Base-by-base conservation (phyloP, 2,329 filamentous ascomycete genomes). In the Lizonia empirigonia region DNA sequence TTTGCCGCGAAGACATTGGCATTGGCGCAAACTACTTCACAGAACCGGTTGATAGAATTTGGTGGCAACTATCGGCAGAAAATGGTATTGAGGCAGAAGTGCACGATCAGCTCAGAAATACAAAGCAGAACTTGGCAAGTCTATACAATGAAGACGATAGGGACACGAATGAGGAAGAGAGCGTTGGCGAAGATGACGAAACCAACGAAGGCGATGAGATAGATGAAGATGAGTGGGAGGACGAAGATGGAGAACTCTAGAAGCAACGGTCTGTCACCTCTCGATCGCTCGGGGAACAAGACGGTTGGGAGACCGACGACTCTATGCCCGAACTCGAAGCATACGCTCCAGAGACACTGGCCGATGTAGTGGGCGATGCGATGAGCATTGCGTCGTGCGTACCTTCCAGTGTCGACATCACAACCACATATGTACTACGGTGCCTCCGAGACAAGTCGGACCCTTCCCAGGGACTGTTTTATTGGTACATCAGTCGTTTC, bases 1-100 rank as follows among this genome's bases (percentile, higher is more conserved):
- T 38, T 6, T 63, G 60, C 37, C 56, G 55, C 9, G 49, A 58
- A 15, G 52, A 51, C 19, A 49, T 56, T 26, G 54, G 51, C 4
- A 44, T 42, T 7, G 33, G 50, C 12, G 35, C 50, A 1, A 38
- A 13, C 1, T 49, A 38, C 19, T 60, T 62, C 12, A 44, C 50
- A 4, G 49, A 30, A 12, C 33, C 44, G 0, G 44, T 60, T 15
- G 13, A 49, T 1, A 13, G 36, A 2, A 37, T 62, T 12, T 63
- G 55, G 56, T 41, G 34, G 49, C 16, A 12, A 8, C 16, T 61
- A 5, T 44, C 46, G 2, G 18, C 12, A 7, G 13, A 34, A 1
- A 19, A 29, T 20, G 41, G 37, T 10, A 58, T 62, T 12, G 34
- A 56, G 15, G 20, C 39, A 16, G 60, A 60, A 26, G 36, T 50